A percentile compares a stretch with the other conserved stretches of the same genome.
Evolutionary conservation across 2,329 filamentous ascomycete genomes (phyloP).

Genomic region (Hypoxylon sp.): DNA sequence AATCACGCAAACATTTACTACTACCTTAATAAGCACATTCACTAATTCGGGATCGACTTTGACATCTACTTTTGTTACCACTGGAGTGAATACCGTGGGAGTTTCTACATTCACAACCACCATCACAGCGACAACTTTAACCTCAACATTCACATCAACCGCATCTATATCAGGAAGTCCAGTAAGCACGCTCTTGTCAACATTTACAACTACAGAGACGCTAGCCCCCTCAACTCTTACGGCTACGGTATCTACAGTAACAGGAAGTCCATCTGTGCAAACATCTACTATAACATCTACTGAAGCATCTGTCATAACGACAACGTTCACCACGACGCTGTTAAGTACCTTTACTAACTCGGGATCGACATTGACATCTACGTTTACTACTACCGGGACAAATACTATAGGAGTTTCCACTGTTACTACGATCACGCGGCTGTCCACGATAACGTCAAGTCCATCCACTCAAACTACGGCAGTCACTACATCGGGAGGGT

Average conservation of each 20-base stretch:
- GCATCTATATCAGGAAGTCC: slow-evolving; percentile 5
- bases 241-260: no score
- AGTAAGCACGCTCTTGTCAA: slow-evolving; percentile 11
- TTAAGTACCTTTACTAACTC: slow-evolving; percentile 15
- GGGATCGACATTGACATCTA: slow-evolving; percentile 12
- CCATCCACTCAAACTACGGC: no score
- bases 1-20: slow-evolving; percentile 4
- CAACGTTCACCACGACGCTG: slow-evolving; percentile 19
- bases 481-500: slow-evolving; percentile 9
- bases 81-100: not conserved
- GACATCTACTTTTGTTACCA: slow-evolving; percentile 13
- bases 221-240: slow-evolving; percentile 1
- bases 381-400: not conserved
- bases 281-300: slow-evolving; percentile 23
- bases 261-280: no score
- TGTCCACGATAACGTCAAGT: no score
- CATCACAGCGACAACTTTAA: not conserved
- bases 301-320: slow-evolving; percentile 5
- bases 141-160: slow-evolving; percentile 9
- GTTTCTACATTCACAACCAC: no score
- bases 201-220: slow-evolving; percentile 11
- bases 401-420: no score
- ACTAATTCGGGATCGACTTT: slow-evolving; percentile 4
- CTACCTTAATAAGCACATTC: slow-evolving; percentile 9
- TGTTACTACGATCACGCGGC: no score